phyloP scores from a whole-genome alignment of 257 asterid genomes.

The Solanum pinnatisectum region DNA sequence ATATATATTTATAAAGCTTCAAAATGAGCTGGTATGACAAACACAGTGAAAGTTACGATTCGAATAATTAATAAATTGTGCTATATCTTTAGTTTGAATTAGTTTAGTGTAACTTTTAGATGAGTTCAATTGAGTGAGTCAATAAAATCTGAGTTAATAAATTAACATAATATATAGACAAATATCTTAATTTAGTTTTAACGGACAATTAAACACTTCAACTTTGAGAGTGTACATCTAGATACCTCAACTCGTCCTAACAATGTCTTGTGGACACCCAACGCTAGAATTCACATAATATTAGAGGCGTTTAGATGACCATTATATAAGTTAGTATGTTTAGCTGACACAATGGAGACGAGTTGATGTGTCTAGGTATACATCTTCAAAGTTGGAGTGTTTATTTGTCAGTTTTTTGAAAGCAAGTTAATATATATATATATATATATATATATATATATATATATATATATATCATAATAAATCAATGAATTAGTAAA shows the following conservation, averaged over 20 bases:
- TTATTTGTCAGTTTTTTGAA: background rate
- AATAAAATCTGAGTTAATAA: background rate
- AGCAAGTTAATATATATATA: background rate
- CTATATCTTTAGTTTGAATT: background rate
- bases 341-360: background rate
- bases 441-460: no score
- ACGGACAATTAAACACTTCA: background rate
- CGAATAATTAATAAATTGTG: background rate
- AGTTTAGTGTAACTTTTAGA: background rate
- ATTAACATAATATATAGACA: background rate
- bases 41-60: background rate
- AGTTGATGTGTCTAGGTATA: background rate
- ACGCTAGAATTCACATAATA: background rate
- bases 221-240: background rate
- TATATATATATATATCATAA: no score
- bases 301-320: background rate
- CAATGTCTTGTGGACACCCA: background rate
- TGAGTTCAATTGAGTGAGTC: background rate
- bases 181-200: background rate
- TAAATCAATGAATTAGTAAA: background rate
- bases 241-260: background rate
- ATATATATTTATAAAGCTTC: background rate
- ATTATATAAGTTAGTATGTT: background rate
- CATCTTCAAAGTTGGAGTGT: background rate
- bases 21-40: background rate